Conservation (phyloP, 805 yeast genomes). For the Metschnikowia arizonensis region DNA sequence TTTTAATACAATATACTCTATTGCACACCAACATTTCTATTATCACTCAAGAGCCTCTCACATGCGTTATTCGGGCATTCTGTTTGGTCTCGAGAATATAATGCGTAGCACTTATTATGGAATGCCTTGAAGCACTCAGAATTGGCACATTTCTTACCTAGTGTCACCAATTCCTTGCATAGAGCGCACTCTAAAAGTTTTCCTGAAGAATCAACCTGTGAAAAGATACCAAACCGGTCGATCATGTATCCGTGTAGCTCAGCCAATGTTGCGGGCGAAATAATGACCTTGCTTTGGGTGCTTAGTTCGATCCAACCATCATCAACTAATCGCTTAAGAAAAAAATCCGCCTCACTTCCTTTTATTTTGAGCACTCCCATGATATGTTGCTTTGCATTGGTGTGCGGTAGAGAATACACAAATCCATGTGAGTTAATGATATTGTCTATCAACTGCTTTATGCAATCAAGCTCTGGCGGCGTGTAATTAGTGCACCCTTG, state of each 20-base stretch:
- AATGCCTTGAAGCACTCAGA: constrained; percentile 36
- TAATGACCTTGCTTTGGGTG: constrained; percentile 28
- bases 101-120: constrained; percentile 46
- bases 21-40: constrained; percentile 7
- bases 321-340: constrained; percentile 39
- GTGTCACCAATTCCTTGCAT: constrained; percentile 51
- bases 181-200: constrained; percentile 44
- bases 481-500: constrained; percentile 35
- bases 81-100: constrained; percentile 34
- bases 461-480: constrained; percentile 37
- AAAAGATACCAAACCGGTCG: constrained; percentile 37
- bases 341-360: constrained; percentile 34
- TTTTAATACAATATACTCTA: not conserved
- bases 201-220: constrained; percentile 25
- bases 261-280: constrained; percentile 40
- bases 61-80: constrained; percentile 13
- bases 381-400: constrained; percentile 32
- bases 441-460: constrained; percentile 45
- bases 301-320: constrained; percentile 52
- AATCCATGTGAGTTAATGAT: constrained; percentile 38
- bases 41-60: constrained; percentile 4
- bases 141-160: constrained; percentile 35
- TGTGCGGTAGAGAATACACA: constrained; percentile 32
- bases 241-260: constrained; percentile 46
- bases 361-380: constrained; percentile 25